phyloP scores from a whole-genome alignment of 148 eudicot species.

The Mesembryanthemum crystallinum region DNA sequence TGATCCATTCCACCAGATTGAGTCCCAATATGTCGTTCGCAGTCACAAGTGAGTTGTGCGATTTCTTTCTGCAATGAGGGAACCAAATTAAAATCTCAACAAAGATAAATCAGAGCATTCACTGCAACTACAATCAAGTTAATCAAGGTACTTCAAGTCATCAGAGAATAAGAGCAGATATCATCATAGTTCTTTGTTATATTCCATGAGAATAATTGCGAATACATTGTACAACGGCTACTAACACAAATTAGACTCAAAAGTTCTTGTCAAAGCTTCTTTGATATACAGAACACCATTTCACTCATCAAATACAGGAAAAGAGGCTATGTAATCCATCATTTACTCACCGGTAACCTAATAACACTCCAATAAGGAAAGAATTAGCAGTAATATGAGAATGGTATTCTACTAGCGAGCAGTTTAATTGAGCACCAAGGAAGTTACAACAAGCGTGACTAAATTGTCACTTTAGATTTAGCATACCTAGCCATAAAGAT shows the following conservation, averaged over 20 bases:
- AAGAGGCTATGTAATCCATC: not conserved
- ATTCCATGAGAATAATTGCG: not conserved
- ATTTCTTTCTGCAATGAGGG: constrained; percentile 73
- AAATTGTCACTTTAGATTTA: not conserved
- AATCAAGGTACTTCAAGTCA: not conserved
- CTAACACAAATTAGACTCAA: not conserved
- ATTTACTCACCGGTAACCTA: not conserved
- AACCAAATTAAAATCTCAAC: not conserved
- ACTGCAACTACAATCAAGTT: not conserved
- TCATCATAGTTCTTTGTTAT: not conserved
- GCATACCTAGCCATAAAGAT: not conserved
- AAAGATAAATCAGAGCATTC: not conserved
- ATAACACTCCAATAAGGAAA: not conserved
- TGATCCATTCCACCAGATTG: constrained; percentile 99
- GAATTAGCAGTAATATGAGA: not conserved
- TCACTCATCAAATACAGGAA: not conserved
- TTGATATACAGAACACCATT: no score
- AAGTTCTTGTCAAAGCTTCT: not conserved
- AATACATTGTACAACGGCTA: not conserved
- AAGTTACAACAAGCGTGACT: not conserved
- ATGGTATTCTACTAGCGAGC: not conserved
- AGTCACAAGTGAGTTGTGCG: constrained; percentile 92
- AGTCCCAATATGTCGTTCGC: constrained; percentile 93
- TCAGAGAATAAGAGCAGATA: not conserved
- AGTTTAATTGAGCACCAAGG: not conserved